These are phyloP conservation scores for Pestalotiopsis sp. DNA, from an alignment of 2,329 filamentous ascomycete genomes.

Conservation along the genomic window DNA sequence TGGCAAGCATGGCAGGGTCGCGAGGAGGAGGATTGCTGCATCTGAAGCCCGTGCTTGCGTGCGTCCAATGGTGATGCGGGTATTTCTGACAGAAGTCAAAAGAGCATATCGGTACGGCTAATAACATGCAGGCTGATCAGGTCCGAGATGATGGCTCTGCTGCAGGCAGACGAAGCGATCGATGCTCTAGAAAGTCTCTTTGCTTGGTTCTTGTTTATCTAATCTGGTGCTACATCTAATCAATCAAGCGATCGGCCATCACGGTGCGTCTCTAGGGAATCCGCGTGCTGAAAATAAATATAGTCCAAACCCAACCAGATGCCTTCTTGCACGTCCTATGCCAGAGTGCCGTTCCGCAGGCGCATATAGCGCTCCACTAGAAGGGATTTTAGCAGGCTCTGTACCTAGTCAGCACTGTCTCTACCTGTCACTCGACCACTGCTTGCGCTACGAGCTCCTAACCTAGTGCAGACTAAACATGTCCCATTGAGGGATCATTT, in stretches of 20 bases:
- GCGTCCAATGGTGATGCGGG: background rate
- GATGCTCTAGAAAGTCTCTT: background rate
- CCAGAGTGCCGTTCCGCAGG: background rate
- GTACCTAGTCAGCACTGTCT: background rate
- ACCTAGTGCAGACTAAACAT: background rate
- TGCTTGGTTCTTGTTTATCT: background rate
- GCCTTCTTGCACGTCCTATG: background rate
- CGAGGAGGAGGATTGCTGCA: background rate
- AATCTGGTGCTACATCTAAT: slow-evolving; percentile 7
- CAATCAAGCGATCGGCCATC: slow-evolving; percentile 4
- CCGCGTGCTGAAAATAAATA: slow-evolving; percentile 6
- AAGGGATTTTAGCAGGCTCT: background rate
- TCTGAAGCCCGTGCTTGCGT: background rate
- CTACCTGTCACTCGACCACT: background rate
- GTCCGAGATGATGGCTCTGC: background rate
- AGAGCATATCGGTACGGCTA: background rate
- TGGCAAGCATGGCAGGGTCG: background rate
- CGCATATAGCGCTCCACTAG: background rate
- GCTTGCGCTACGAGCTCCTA: background rate
- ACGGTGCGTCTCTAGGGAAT: slow-evolving; percentile 4
- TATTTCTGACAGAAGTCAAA: slow-evolving; percentile 4
- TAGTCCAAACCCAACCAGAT: background rate
- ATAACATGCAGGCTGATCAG: background rate
- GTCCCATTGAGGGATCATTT: too few species aligned
- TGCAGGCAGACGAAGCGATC: background rate